Evolutionary conservation across 2,329 filamentous ascomycete genomes (phyloP).

Genomic region (Alternaria brassicae): DNA sequence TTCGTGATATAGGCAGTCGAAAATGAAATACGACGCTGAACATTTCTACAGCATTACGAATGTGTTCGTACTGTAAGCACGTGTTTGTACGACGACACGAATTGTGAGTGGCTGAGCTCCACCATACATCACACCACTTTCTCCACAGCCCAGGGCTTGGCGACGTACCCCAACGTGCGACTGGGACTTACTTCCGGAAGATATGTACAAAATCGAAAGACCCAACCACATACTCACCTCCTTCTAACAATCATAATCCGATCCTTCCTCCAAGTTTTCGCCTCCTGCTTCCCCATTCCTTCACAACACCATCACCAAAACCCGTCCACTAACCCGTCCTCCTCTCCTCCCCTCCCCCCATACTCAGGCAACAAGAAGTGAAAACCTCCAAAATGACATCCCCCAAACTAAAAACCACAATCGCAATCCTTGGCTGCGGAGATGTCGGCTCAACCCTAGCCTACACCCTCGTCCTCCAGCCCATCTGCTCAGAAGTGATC

Average conservation of each 20-base stretch:
- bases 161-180: slow-evolving; percentile 9
- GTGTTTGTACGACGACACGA: slow-evolving; percentile 4
- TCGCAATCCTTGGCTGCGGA: slow-evolving; percentile 61
- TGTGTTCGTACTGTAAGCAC: neutral
- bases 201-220: slow-evolving; percentile 12
- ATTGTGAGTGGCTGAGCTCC: slow-evolving; percentile 13
- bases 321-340: neutral
- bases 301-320: neutral
- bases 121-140: slow-evolving; percentile 28
- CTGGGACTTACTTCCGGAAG: neutral
- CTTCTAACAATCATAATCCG: neutral
- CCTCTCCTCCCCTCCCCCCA: neutral
- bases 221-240: neutral
- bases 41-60: neutral
- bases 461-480: slow-evolving; percentile 60
- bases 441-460: slow-evolving; percentile 61
- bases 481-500: slow-evolving; percentile 60
- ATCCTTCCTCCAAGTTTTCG: neutral
- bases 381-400: slow-evolving; percentile 20
- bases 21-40: neutral
- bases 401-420: slow-evolving; percentile 47
- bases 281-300: neutral
- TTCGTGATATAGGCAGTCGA: neutral
- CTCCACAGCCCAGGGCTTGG: slow-evolving; percentile 28
- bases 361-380: neutral